A percentile compares a stretch with the other conserved stretches of the same genome.
Conservation (phyloP, 331 rosid species). For the Spiraea crenata region DNA sequence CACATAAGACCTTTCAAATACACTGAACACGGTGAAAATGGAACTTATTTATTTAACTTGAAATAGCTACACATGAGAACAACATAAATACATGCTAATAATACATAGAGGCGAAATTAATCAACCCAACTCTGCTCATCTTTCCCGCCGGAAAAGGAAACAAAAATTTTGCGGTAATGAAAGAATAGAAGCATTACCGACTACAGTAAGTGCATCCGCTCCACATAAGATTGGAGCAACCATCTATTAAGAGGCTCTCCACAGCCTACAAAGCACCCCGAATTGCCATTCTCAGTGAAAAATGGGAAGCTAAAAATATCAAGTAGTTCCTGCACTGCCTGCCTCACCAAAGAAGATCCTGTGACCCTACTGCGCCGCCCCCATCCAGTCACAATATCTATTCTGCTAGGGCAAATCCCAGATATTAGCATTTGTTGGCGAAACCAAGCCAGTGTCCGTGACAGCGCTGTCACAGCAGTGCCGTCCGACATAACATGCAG, state of each 20-base stretch:
- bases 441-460: slow-evolving; percentile 88
- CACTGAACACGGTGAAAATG: background rate
- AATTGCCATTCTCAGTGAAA: slow-evolving; percentile 81
- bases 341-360: slow-evolving; percentile 82
- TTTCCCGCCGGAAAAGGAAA: slow-evolving; percentile 39
- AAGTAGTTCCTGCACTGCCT: slow-evolving; percentile 75
- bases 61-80: slow-evolving; percentile 27
- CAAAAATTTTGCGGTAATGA: slow-evolving; percentile 9
- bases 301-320: slow-evolving; percentile 74
- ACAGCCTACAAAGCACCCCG: slow-evolving; percentile 88
- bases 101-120: background rate
- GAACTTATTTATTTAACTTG: slow-evolving; percentile 18
- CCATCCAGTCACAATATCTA: slow-evolving; percentile 93
- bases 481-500: slow-evolving; percentile 97
- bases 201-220: slow-evolving; percentile 86
- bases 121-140: slow-evolving; percentile 18
- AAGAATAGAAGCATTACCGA: slow-evolving; percentile 8
- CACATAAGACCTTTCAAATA: background rate
- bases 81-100: slow-evolving; percentile 28
- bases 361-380: slow-evolving; percentile 92
- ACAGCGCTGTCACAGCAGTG: slow-evolving; percentile 85
- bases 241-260: slow-evolving; percentile 88
- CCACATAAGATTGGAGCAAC: slow-evolving; percentile 84
- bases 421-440: slow-evolving; percentile 72
- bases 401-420: slow-evolving; percentile 71